Evolutionary conservation across 305 asterid genomes (phyloP), one percentile per base, ranked within the genome.

Genomic region (Plantago coronopus): DNA sequence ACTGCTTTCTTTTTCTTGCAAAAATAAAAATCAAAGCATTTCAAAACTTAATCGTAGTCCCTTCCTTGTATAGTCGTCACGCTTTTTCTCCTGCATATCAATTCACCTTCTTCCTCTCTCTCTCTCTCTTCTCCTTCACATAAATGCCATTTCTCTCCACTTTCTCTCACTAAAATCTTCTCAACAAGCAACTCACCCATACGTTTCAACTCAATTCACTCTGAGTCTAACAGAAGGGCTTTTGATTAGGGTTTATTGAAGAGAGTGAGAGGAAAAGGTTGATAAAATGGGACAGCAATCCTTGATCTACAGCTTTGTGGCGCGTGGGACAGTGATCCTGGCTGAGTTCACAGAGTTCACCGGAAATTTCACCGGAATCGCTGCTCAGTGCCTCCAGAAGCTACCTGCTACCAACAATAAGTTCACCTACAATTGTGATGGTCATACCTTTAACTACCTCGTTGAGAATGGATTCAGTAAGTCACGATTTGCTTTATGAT

Each of bases 351-450:
- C 95, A 5, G 95, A 81, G 68, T 86, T 86, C 76, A 83, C 79
- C 49, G 95, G 95, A 0, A 86, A 86, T 70, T 86, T 86, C 80
- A 83, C 85, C 47, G 81, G 83, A 64, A 86, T 86, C 67, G 95
- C 95, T 0, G 75, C 87, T 9, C 91, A 86, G 79, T 86, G 95
- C 56, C 95, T 86, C 57, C 95, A 83, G 80, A 83, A 86, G 73
- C 85, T 86, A 13, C 89, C 95, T 4, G 91, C 95, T 2, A 74
- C 83, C 4, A 86, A 83, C 74, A 86, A 86, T 57, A 86, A 79
- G 83, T 86, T 86, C 78, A 86, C 95, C 53, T 86, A 86, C 75
- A 83, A 81, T 77, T 83, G 94, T 74, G 89, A 84, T 65, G 86
- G 78, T 0, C 93, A 82, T 69, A 81, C 88, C 57, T 84, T 84